phyloP scores from a whole-genome alignment of 192 early-diverging fungal genomes.

The Gonapodya prolifera region DNA sequence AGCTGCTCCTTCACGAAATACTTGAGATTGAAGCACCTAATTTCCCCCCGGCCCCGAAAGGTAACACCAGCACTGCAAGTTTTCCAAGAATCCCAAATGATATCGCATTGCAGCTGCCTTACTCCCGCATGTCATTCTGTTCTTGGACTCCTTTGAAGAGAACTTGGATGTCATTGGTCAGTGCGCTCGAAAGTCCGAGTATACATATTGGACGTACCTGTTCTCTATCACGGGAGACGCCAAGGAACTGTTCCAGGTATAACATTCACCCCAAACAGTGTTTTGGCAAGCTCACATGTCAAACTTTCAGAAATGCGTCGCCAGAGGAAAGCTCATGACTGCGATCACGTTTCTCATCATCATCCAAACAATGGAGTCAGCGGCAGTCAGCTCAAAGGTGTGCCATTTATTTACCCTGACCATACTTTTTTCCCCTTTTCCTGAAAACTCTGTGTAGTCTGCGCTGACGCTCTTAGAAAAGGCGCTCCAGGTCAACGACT shows the following conservation, averaged over 20 bases:
- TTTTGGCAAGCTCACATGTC: background rate
- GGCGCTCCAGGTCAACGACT: conserved; percentile 61
- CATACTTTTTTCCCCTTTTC: conserved; percentile 10
- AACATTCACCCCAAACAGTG: background rate
- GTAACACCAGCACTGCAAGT: background rate
- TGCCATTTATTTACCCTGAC: background rate
- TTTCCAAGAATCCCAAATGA: conserved; percentile 1
- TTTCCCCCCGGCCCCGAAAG: background rate
- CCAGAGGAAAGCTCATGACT: conserved; percentile 50
- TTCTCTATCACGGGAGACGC: conserved; percentile 79
- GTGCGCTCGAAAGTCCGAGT: conserved; percentile 95
- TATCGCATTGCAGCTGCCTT: conserved; percentile 26
- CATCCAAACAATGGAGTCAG: conserved; percentile 77
- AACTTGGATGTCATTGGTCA: conserved; percentile 82
- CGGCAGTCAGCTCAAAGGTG: conserved; percentile 47
- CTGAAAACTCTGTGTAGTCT: conserved; percentile 13
- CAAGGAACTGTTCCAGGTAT: conserved; percentile 69
- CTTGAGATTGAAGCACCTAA: conserved; percentile 62
- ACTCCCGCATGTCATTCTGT: conserved; percentile 54
- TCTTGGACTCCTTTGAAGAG: conserved; percentile 63
- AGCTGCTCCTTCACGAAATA: conserved; percentile 78
- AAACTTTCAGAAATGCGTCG: conserved; percentile 48
- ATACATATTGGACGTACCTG: conserved; percentile 76
- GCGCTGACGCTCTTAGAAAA: conserved; percentile 56
- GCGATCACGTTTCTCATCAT: conserved; percentile 89